Conservation (phyloP, 208 protist species). For the Porcisia hertigi region DNA sequence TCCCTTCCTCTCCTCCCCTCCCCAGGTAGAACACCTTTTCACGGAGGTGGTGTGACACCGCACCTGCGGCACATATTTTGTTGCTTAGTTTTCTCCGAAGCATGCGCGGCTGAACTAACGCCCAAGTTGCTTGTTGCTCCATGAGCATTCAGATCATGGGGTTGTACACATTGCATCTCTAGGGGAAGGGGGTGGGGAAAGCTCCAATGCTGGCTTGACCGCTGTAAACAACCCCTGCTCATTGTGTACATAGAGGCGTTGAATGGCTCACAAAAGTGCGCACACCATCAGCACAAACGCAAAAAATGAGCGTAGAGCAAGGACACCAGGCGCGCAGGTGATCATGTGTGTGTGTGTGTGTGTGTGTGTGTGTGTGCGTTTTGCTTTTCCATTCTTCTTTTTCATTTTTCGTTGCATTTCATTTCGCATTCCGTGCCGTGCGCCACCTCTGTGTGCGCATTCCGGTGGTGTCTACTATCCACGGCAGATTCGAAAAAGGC, state of each 20-base stretch:
- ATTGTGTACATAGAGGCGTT: not conserved
- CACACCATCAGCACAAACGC: not conserved
- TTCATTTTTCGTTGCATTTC: not conserved
- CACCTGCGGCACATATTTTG: not conserved
- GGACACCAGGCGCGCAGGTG: not conserved
- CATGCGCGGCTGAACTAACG: not conserved
- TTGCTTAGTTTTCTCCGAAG: not conserved
- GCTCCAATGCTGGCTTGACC: no score
- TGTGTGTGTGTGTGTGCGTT: not conserved
- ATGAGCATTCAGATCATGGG: no score
- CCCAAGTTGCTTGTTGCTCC: not conserved
- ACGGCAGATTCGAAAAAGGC: not conserved
- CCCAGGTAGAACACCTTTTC: not conserved
- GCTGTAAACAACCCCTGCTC: not conserved
- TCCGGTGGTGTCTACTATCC: not conserved
- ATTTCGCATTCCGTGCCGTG: no score
- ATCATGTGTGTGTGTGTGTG: not conserved
- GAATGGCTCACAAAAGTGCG: not conserved
- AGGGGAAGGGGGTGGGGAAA: no score
- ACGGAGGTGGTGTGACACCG: no score
- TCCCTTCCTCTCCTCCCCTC: not conserved
- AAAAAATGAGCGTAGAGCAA: not conserved
- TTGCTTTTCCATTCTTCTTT: not conserved
- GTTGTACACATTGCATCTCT: not conserved
- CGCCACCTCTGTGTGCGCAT: not conserved